These are phyloP conservation scores for Chaetothyriales sp. DNA, from an alignment of 2,329 filamentous ascomycete species.

Conservation along the genomic window DNA sequence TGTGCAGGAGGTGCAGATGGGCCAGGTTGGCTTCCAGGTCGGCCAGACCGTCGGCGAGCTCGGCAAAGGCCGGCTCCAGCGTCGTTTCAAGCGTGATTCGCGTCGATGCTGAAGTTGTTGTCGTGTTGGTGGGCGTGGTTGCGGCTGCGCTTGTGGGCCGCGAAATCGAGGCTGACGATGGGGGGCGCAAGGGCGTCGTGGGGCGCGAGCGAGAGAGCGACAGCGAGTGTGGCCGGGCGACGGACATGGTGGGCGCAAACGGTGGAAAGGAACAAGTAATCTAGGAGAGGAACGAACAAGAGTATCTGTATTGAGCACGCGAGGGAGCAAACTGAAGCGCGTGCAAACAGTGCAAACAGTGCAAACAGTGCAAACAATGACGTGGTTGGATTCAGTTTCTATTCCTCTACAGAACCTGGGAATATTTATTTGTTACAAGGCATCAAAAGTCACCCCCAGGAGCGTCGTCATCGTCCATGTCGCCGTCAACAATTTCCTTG, in stretches of 20 bases:
- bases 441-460: conserved; percentile 84
- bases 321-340: too few species aligned
- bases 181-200: conserved; percentile 80
- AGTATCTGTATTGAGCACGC: too few species aligned
- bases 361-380: background rate
- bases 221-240: conserved; percentile 38
- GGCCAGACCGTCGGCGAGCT: conserved; percentile 83
- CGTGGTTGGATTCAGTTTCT: background rate
- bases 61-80: conserved; percentile 81
- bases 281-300: background rate
- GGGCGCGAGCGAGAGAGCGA: conserved; percentile 57
- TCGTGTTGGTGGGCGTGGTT: conserved; percentile 37
- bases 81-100: conserved; percentile 48
- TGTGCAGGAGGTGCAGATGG: conserved; percentile 93
- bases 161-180: conserved; percentile 70
- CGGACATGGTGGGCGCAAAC: conserved; percentile 1
- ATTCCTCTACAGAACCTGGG: background rate
- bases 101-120: conserved; percentile 20
- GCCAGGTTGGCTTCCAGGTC: conserved; percentile 95
- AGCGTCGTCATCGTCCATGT: conserved; percentile 90
- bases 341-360: background rate
- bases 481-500: conserved; percentile 96
- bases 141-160: conserved; percentile 18
- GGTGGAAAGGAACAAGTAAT: too few species aligned
- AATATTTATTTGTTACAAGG: conserved; percentile 53